Evolutionary conservation across 1,139 yeast species (phyloP).

Genomic region (Wickerhamomyces sp.): DNA sequence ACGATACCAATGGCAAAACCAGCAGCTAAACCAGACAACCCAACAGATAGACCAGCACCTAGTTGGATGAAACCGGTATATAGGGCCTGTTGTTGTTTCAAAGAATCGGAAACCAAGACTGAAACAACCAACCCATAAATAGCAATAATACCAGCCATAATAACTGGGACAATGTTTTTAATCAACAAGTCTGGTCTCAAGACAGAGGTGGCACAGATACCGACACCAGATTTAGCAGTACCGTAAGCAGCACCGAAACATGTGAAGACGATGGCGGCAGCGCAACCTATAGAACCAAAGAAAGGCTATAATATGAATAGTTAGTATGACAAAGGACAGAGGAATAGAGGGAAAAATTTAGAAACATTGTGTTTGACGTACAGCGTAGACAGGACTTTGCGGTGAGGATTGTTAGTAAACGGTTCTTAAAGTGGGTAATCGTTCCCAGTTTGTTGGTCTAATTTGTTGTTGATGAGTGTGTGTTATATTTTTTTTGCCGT

Average conservation of each 20-base stretch:
- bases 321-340: constrained; percentile 7
- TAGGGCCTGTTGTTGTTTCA: constrained; percentile 86
- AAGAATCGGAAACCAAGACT: constrained; percentile 87
- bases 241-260: constrained; percentile 99
- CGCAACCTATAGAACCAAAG: constrained; percentile 98
- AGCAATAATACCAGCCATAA: constrained; percentile 99
- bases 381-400: constrained; percentile 68
- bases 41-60: constrained; percentile 98
- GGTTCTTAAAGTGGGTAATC: neutral
- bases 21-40: constrained; percentile 94
- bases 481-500: too few species aligned
- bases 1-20: constrained; percentile 98
- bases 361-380: constrained; percentile 24
- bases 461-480: too few species aligned
- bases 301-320: constrained; percentile 48
- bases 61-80: constrained; percentile 97
- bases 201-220: constrained; percentile 98
- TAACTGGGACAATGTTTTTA: constrained; percentile 88
- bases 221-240: constrained; percentile 99
- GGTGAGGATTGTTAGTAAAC: constrained; percentile 2
- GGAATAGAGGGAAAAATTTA: neutral
- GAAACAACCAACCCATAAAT: constrained; percentile 97
- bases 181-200: constrained; percentile 94
- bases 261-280: constrained; percentile 97
- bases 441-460: too few species aligned